Conservation (phyloP, 2,329 filamentous ascomycete genomes). For the Onygenales sp. region DNA sequence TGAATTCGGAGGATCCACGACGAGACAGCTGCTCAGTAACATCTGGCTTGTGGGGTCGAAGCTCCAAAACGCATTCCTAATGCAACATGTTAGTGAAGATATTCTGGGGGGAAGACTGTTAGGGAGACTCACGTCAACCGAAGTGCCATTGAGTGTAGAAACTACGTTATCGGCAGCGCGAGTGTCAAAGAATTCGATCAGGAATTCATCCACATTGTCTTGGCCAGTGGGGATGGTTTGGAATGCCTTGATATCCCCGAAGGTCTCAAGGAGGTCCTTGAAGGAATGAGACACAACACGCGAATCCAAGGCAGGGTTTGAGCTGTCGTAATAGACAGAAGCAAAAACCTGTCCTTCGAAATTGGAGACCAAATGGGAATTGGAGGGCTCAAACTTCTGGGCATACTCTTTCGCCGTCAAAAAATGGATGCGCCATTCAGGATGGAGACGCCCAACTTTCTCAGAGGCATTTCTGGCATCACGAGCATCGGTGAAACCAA, state of each 20-base stretch:
- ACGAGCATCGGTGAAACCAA: constrained; percentile 52
- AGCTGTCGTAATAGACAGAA: constrained; percentile 34
- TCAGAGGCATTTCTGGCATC: constrained; percentile 46
- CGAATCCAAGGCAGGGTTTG: constrained; percentile 18
- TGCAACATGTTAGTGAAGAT: not conserved
- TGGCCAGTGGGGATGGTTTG: constrained; percentile 19
- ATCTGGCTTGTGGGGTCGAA: constrained; percentile 23
- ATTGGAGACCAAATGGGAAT: constrained; percentile 24
- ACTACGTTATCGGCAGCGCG: constrained; percentile 26
- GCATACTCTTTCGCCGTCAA: constrained; percentile 39
- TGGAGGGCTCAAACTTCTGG: constrained; percentile 23
- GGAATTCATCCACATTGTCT: constrained; percentile 25
- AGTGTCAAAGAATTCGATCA: constrained; percentile 32
- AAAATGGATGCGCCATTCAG: constrained; percentile 40
- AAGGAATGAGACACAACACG: constrained; percentile 40
- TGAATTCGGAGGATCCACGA: constrained; percentile 9
- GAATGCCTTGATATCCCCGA: constrained; percentile 31
- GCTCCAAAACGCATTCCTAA: constrained; percentile 23
- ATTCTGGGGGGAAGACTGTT: not conserved
- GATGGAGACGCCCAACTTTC: constrained; percentile 35
- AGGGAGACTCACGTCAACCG: constrained; percentile 23
- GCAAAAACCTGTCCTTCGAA: constrained; percentile 50
- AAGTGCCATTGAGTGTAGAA: constrained; percentile 25
- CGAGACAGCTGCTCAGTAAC: constrained; percentile 12
- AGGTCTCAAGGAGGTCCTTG: constrained; percentile 26